Conservation (phyloP, 495 filamentous ascomycete species). For the Trichoderma asperelloides region DNA sequence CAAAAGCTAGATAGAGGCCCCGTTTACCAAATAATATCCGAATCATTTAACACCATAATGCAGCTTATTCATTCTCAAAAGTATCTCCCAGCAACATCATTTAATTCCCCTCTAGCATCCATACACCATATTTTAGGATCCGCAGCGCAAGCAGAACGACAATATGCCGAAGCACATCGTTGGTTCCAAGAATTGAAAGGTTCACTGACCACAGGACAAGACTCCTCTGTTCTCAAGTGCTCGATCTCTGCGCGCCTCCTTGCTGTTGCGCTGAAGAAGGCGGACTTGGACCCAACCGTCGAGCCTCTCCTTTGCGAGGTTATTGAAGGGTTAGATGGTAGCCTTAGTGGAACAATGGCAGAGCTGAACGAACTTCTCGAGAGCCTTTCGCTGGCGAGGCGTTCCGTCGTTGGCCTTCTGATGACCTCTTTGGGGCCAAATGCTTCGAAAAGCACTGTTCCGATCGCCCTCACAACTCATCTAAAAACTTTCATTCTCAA, state of each 20-base stretch:
- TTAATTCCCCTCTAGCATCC: conserved; percentile 24
- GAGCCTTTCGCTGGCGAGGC: conserved; percentile 55
- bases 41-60: conserved; percentile 18
- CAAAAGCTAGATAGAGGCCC: conserved; percentile 30
- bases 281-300: conserved; percentile 20
- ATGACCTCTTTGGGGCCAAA: conserved; percentile 11
- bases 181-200: conserved; percentile 38
- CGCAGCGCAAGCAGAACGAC: conserved; percentile 35
- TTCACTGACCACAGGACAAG: conserved; percentile 22
- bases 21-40: conserved; percentile 28
- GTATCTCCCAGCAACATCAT: conserved; percentile 17
- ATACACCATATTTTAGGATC: conserved; percentile 33
- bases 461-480: conserved; percentile 16
- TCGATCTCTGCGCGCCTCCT: conserved; percentile 34
- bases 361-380: conserved; percentile 65
- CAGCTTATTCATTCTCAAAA: conserved; percentile 21
- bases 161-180: conserved; percentile 34
- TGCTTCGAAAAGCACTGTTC: conserved; percentile 6
- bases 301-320: conserved; percentile 37
- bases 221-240: conserved; percentile 36
- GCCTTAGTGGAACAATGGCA: conserved; percentile 49
- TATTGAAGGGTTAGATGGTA: conserved; percentile 44
- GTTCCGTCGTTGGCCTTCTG: conserved; percentile 47
- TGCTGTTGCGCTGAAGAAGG: conserved; percentile 32
- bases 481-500: conserved; percentile 42